Evolutionary conservation across 2,329 filamentous ascomycete genomes (phyloP), one percentile per base, ranked within the genome.

Genomic region (Fusarium odoratissimum): DNA sequence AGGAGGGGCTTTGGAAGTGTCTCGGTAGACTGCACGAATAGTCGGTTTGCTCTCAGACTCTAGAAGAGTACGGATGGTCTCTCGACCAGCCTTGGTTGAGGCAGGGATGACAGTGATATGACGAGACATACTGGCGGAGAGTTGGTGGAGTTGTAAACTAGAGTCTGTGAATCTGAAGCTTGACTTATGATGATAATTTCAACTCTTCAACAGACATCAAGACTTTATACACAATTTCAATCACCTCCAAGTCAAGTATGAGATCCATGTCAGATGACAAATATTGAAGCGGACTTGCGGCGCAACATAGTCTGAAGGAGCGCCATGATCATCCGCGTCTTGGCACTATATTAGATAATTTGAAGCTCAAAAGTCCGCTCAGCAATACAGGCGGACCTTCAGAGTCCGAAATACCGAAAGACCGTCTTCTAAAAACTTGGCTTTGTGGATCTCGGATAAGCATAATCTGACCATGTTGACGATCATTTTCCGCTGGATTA

Each of bases 41-140:
- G 40, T n/a, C 1, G 73, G 75, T 4, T 75, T 67, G 6, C 17
- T 62, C 3, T 73, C 42, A 9, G 76, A 72, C 8, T 59, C 55
- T 1, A 82, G 61, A 4, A 82, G 76, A 6, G 45, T 51, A 4
- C 76, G 75, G 23, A 82, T 80, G 1, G 79, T 77, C 17, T 76
- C 77, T 35, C 67, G 70, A 19, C 80, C 81, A n/a, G 76, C 79
- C 45, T 77, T 73, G 21, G 79, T 78, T 8, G 81, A 82, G 17
- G 80, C 81, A 12, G 81, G 81, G 3, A 82, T 41, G 30, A 82
- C 60, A 9, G 79, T 78, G 60, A 82, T 74, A n/a, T 77, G 75
- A n/a, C 33, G 37, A 54, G 73, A 14, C 80, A 81, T 81, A n/a
- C 38, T 75, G 67, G 17, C 25, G 17, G 11, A 23, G 11, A 23